Conservation (phyloP, 2,329 filamentous ascomycete genomes). For the Ceratocystiopsis brevicomis region DNA sequence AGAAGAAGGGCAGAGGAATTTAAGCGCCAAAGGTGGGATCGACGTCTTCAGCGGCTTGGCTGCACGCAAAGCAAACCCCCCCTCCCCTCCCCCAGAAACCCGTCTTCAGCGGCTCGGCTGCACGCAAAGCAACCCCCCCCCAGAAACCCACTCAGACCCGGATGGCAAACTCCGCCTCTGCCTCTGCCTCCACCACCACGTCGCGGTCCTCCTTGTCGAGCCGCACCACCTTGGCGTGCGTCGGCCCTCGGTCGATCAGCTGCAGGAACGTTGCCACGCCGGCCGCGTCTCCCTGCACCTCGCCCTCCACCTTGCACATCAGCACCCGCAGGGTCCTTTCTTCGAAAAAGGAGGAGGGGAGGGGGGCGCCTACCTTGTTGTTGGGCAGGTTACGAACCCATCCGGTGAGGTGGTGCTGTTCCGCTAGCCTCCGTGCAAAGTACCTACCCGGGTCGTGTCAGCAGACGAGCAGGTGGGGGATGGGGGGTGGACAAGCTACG, state of each 20-base stretch:
- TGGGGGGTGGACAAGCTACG: background rate
- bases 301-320: conserved; percentile 55
- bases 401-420: conserved; percentile 31
- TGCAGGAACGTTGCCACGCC: conserved; percentile 51
- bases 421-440: conserved; percentile 34
- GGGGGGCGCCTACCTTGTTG: conserved; percentile 26
- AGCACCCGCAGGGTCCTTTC: background rate
- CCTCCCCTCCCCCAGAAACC: too few relatives aligned
- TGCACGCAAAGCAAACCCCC: too few relatives aligned
- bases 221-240: conserved; percentile 51
- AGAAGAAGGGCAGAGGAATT: conserved; percentile 35
- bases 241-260: conserved; percentile 57
- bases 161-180: conserved; percentile 48
- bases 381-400: conserved; percentile 42
- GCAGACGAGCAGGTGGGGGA: too few relatives aligned
- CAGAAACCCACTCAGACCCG: conserved; percentile 16
- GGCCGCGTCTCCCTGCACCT: conserved; percentile 59
- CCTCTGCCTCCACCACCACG: conserved; percentile 42
- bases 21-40: conserved; percentile 10
- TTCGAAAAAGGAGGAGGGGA: too few relatives aligned
- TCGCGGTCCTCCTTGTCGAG: conserved; percentile 52
- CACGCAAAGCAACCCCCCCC: conserved; percentile 5
- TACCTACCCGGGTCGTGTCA: conserved; percentile 18
- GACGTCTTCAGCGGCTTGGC: too few relatives aligned
- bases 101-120: too few relatives aligned